These are phyloP conservation scores for Fusarium tjaetaba DNA, from an alignment of 2,329 filamentous ascomycete species.

Conservation along the genomic window DNA sequence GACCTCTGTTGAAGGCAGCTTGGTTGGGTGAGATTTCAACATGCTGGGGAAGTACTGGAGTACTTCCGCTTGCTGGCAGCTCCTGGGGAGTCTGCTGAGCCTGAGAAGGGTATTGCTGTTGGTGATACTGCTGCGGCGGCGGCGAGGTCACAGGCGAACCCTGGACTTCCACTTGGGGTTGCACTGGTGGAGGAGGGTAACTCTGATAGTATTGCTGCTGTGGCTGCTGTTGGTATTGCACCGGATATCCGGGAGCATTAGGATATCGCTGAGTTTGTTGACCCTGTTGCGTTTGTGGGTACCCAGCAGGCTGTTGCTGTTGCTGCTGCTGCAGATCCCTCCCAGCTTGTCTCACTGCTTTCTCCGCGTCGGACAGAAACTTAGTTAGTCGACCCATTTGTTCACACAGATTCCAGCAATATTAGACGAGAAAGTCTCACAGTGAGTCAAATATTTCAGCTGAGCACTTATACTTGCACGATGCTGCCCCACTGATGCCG, in stretches of 20 bases:
- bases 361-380: not conserved
- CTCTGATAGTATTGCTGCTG: not conserved
- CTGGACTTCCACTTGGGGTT: not conserved
- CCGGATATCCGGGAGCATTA: not conserved
- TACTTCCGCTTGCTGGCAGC: fast-evolving
- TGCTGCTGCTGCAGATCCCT: not conserved
- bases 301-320: not conserved
- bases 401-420: too few relatives aligned
- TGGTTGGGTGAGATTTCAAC: fast-evolving
- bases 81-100: not conserved
- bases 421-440: too few relatives aligned
- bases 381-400: not conserved
- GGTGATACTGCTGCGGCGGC: not conserved
- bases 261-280: not conserved
- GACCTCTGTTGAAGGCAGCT: not conserved
- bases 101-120: not conserved
- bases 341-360: not conserved
- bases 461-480: not conserved
- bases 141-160: not conserved
- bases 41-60: too few relatives aligned
- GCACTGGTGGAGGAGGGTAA: not conserved
- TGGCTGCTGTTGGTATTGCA: not conserved
- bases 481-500: not conserved
- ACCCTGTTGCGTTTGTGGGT: not conserved
- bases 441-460: not conserved